Percentiles rank a stretch among this genome's conserved stretches.
These are phyloP conservation scores for Sporisorium graminicola DNA, from an alignment of 1,284 basidiomycete species.

Conservation along the genomic window DNA sequence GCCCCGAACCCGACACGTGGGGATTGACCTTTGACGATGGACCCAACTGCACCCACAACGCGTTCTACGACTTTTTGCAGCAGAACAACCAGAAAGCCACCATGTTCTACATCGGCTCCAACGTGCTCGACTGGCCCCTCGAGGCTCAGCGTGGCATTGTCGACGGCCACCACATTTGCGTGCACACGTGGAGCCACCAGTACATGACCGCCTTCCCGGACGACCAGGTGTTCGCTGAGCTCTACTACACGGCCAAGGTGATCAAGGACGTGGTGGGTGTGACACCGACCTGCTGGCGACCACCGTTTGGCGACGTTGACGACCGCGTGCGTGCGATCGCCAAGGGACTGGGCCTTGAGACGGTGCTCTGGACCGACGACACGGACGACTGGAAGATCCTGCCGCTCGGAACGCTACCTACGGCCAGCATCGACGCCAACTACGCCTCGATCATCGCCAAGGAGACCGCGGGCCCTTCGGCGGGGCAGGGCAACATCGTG, in stretches of 20 bases:
- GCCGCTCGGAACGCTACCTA: conserved; percentile 66
- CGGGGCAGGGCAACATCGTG: conserved; percentile 70
- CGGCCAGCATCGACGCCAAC: conserved; percentile 69
- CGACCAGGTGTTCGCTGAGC: conserved; percentile 74
- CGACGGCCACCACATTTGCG: conserved; percentile 65
- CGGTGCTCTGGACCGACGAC: conserved; percentile 73
- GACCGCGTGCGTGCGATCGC: conserved; percentile 74
- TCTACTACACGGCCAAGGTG: conserved; percentile 73
- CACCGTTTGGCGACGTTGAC: conserved; percentile 74
- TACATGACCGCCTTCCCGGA: conserved; percentile 73
- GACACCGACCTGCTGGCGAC: conserved; percentile 72
- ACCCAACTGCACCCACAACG: conserved; percentile 72
- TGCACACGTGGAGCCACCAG: conserved; percentile 71
- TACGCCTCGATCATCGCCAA: conserved; percentile 71
- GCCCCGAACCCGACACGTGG: conserved; percentile 73
- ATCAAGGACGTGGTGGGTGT: conserved; percentile 73
- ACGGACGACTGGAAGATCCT: conserved; percentile 71
- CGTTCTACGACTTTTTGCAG: conserved; percentile 73
- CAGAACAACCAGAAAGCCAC: conserved; percentile 73
- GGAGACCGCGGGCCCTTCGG: conserved; percentile 68
- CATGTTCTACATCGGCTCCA: conserved; percentile 72
- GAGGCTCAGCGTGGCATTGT: conserved; percentile 72
- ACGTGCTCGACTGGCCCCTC: conserved; percentile 74
- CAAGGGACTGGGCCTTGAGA: conserved; percentile 71
- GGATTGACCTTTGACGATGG: conserved; percentile 74